Evolutionary conservation across 495 filamentous ascomycete genomes (phyloP), one percentile per base, ranked within the genome.

Genomic region (Collariella sp.): DNA sequence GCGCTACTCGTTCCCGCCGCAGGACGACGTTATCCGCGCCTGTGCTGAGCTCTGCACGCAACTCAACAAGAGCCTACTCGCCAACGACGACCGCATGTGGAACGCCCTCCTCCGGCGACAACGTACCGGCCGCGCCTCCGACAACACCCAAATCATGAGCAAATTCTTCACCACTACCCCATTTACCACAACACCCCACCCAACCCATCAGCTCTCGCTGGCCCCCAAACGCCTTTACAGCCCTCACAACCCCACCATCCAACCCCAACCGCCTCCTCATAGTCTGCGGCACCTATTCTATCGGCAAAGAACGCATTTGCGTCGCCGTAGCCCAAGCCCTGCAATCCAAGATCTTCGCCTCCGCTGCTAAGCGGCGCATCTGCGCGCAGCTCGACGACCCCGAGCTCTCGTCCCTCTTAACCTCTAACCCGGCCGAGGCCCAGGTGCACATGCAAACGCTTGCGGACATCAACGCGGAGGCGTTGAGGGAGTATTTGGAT

Each of bases 391-490:
- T 99, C 11, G 90, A 91, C 65, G 91, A 96, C 67, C 73, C 85
- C 0, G 89, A 94, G 59, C 81, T 99, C 11, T 72, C 80, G 41
- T 74, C 79, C 1, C 78, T 84, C 16, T 74, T 99, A 58, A 99
- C 93, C 0, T 75, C 76, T 33, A 71, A 96, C 62, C 91, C 93
- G 0, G 72, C 72, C 20, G 86, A 87, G 59, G 93, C 94, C 1
- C 93, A 96, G 68, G 88, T 99, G 0, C 93, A 99, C 72, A 96
- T 99, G 91, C 91, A 94, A 54, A 88, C 85, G 54, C 75, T 99
- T 7, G 89, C 89, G 72, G 91, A 96, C 70, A 86, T 97, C 55
- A 82, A 85, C 39, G 80, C 88, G 10, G 88, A 95, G 47, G 93
- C 91, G 0, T 76, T 99, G 9, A 78, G 85, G 46, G 89, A 91